These are phyloP conservation scores for Dioscorea alata DNA, from an alignment of 106 monocot species.

Conservation along the genomic window DNA sequence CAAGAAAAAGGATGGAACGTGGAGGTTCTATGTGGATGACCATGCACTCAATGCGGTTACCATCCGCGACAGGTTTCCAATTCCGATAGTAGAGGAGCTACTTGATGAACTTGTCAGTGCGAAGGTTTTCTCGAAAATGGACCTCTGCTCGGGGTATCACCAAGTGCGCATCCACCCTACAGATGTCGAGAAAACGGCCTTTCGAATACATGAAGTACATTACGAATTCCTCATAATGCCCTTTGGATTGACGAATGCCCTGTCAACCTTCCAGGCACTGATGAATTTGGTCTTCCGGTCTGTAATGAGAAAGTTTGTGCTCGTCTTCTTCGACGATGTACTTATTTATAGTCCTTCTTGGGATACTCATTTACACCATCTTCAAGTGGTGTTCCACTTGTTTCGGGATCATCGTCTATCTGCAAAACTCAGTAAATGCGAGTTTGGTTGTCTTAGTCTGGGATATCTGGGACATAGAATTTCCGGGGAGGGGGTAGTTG, in stretches of 20 bases:
- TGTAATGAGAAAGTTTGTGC: too few species aligned
- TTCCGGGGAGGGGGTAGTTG: too few species aligned
- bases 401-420: neutral
- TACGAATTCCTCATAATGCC: too few species aligned
- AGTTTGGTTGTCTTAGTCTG: neutral
- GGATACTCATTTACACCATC: neutral
- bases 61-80: neutral
- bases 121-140: constrained; percentile 13
- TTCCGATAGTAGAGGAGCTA: constrained; percentile 10
- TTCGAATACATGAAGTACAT: constrained; percentile 14
- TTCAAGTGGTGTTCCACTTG: neutral
- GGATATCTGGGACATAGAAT: neutral
- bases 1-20: constrained; percentile 11
- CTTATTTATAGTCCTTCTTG: too few species aligned
- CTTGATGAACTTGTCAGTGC: constrained; percentile 18
- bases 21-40: constrained; percentile 14
- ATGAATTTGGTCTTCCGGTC: too few species aligned
- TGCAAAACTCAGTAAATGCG: neutral
- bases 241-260: too few species aligned
- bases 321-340: too few species aligned
- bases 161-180: constrained; percentile 1
- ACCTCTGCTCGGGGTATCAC: constrained; percentile 18
- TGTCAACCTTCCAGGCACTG: too few species aligned
- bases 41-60: constrained; percentile 1
- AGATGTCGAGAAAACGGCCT: constrained; percentile 2